phyloP scores from a whole-genome alignment of 2,329 filamentous ascomycete genomes.

The Balansia obtecta region DNA sequence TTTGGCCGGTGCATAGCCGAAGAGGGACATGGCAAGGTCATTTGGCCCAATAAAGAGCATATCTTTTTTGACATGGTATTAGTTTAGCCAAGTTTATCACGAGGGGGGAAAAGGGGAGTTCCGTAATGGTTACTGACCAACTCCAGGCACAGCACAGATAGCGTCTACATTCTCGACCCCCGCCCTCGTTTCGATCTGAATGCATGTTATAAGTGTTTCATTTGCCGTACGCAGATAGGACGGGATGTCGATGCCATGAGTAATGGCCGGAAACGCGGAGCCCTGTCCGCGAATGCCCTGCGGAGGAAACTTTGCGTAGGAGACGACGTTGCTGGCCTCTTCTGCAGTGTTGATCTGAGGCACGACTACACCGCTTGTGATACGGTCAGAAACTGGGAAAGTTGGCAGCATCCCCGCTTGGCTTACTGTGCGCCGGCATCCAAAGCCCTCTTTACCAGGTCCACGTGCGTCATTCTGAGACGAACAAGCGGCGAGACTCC shows the following conservation, averaged over 20 bases:
- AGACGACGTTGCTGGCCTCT: slow-evolving; percentile 26
- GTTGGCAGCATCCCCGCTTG: too few species aligned
- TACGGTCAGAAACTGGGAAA: too few species aligned
- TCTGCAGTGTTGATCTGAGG: slow-evolving; percentile 30
- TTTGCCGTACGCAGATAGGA: slow-evolving; percentile 31
- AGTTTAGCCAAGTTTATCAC: too few species aligned
- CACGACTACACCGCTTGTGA: slow-evolving; percentile 24
- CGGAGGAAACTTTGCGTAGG: slow-evolving; percentile 31
- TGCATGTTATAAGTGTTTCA: slow-evolving; percentile 28
- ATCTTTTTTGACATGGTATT: slow-evolving; percentile 12
- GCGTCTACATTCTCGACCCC: slow-evolving; percentile 31
- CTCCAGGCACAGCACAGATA: slow-evolving; percentile 24
- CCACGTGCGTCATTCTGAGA: slow-evolving; percentile 18
- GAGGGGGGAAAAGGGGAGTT: too few species aligned
- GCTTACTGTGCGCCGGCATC: slow-evolving; percentile 27
- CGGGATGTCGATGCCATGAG: slow-evolving; percentile 23
- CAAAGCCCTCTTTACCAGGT: slow-evolving; percentile 29
- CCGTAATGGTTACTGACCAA: slow-evolving; percentile 8
- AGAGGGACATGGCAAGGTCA: slow-evolving; percentile 23
- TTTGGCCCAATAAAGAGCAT: slow-evolving; percentile 33
- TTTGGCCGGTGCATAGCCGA: slow-evolving; percentile 32
- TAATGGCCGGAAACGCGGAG: slow-evolving; percentile 27
- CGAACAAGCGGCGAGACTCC: slow-evolving; percentile 29
- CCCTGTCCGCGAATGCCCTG: slow-evolving; percentile 30
- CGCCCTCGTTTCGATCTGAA: slow-evolving; percentile 32